These are phyloP conservation scores for Aureobasidium sp. DNA, from an alignment of 2,329 filamentous ascomycete species.

Conservation along the genomic window DNA sequence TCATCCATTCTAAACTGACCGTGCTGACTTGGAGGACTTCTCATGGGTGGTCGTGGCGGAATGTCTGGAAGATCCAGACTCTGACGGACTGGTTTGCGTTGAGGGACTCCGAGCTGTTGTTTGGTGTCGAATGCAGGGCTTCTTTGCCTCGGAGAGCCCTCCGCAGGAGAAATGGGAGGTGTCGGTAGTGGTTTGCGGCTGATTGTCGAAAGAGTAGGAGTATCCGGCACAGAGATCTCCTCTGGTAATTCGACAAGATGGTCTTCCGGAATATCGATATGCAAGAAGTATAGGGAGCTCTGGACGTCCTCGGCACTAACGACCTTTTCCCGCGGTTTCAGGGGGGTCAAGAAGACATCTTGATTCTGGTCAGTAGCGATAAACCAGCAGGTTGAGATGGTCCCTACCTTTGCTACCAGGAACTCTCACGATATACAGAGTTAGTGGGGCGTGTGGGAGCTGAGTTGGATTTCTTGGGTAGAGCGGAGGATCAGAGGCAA, in stretches of 20 bases:
- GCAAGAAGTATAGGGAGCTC: conserved; percentile 83
- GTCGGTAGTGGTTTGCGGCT: conserved; percentile 15
- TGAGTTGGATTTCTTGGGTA: conserved; percentile 73
- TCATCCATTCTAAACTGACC: background rate
- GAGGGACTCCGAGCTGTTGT: conserved; percentile 1
- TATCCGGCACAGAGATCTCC: background rate
- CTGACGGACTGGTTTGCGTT: conserved; percentile 3
- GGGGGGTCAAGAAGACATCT: conserved; percentile 88
- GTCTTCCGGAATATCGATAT: conserved; percentile 47
- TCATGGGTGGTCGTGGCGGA: background rate
- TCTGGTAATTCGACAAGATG: background rate
- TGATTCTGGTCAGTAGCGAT: conserved; percentile 14
- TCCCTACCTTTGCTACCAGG: conserved; percentile 73
- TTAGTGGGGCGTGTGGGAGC: conserved; percentile 59
- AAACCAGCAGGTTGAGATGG: background rate
- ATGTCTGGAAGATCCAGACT: conserved; percentile 9
- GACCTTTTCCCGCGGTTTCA: conserved; percentile 81
- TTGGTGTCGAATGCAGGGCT: background rate
- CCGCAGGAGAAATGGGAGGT: conserved; percentile 12
- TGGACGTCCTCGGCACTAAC: conserved; percentile 82
- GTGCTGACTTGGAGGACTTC: background rate
- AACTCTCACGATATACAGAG: conserved; percentile 86
- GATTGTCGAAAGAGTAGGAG: background rate
- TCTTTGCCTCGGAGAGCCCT: background rate
- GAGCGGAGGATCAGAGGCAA: conserved; percentile 78